Conservation (phyloP, 1,284 basidiomycete genomes). For the Trametes sp. region DNA sequence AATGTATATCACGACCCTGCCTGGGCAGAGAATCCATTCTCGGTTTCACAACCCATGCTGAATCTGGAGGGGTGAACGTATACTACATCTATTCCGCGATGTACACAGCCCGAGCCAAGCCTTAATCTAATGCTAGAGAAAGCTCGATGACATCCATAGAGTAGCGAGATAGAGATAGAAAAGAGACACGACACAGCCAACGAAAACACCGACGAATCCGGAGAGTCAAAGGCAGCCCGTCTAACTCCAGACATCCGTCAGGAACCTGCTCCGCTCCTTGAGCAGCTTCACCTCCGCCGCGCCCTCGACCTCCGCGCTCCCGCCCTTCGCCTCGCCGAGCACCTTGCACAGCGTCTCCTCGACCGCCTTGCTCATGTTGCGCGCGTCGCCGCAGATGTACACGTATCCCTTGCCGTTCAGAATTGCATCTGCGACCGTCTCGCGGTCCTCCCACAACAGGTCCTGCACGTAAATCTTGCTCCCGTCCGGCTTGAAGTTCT, state of each 20-base stretch:
- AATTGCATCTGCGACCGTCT: constrained; percentile 87
- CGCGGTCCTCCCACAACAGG: constrained; percentile 86
- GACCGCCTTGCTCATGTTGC: constrained; percentile 94
- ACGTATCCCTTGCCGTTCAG: constrained; percentile 94
- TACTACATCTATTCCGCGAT: constrained; percentile 19
- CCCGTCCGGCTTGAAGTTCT: constrained; percentile 90
- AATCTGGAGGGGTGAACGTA: constrained; percentile 7
- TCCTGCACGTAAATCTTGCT: constrained; percentile 99
- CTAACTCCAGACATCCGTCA: constrained; percentile 79
- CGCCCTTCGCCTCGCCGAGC: constrained; percentile 94
- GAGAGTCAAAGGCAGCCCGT: too few species aligned
- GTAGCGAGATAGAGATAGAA: constrained; percentile 1
- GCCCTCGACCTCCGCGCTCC: constrained; percentile 85
- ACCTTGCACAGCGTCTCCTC: constrained; percentile 88
- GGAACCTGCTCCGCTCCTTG: constrained; percentile 88
- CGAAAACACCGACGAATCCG: not conserved
- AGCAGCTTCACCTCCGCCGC: constrained; percentile 90
- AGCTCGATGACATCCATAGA: constrained; percentile 16
- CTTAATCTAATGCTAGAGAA: constrained; percentile 11
- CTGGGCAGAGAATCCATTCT: too few species aligned
- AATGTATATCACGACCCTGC: too few species aligned
- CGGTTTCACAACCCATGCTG: not conserved
- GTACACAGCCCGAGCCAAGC: constrained; percentile 14
- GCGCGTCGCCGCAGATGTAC: constrained; percentile 97
- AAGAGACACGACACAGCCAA: not conserved